A percentile compares a stretch with the other conserved stretches of the same genome.
Conservation (phyloP, 1,284 basidiomycete genomes). For the Ganoderma leucocontextum region DNA sequence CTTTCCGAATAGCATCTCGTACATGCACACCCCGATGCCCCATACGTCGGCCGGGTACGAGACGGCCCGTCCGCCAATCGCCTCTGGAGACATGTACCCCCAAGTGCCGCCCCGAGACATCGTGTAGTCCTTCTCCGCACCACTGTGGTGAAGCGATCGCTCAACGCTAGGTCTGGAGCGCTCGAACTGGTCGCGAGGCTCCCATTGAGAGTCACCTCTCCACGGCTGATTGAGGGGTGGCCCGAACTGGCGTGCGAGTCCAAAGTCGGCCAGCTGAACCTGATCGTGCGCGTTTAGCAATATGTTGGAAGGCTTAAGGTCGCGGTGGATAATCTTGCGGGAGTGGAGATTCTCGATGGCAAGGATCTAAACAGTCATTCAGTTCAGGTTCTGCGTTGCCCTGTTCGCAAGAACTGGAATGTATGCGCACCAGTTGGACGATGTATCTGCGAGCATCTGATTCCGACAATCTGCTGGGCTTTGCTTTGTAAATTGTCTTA, state of each 20-base stretch:
- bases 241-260: constrained; percentile 60
- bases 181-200: background rate
- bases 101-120: constrained; percentile 31
- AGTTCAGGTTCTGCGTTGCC: constrained; percentile 43
- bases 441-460: constrained; percentile 21
- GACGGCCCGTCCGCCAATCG: constrained; percentile 43
- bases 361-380: constrained; percentile 18
- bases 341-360: constrained; percentile 50
- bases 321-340: constrained; percentile 46
- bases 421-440: constrained; percentile 34
- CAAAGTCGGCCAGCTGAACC: constrained; percentile 73
- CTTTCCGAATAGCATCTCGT: background rate
- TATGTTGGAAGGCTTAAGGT: constrained; percentile 66
- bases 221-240: constrained; percentile 40
- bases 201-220: background rate
- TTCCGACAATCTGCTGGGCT: constrained; percentile 10
- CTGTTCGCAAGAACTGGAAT: constrained; percentile 30
- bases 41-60: constrained; percentile 52
- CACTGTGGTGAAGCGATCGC: background rate
- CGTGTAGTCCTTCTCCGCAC: constrained; percentile 7
- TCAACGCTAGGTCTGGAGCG: background rate
- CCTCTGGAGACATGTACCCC: constrained; percentile 71
- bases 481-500: constrained; percentile 20
- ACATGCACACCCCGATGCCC: constrained; percentile 63
- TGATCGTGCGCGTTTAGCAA: constrained; percentile 68